Percentiles rank a stretch among this genome's conserved stretches.
Conservation (phyloP, 2,329 filamentous ascomycete species). For the Colletotrichum sp. region DNA sequence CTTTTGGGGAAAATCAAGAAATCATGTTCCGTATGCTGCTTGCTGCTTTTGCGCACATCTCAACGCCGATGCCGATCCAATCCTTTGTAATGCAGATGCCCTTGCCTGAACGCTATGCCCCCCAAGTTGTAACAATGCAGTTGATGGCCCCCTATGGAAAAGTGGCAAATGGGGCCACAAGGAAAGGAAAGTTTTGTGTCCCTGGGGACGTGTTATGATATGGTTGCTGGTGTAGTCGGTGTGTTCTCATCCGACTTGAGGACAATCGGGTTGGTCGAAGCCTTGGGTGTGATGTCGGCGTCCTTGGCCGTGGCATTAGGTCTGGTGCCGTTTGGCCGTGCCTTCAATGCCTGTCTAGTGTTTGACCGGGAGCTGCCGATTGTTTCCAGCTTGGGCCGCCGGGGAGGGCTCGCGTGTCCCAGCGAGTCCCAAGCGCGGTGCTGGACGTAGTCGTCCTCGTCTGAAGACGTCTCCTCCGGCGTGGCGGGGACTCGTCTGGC, state of each 20-base stretch:
- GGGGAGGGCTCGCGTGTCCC: conserved; percentile 35
- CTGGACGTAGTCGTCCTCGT: conserved; percentile 27
- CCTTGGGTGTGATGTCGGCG: conserved; percentile 16
- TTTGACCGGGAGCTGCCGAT: conserved; percentile 46
- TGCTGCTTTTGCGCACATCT: conserved; percentile 9
- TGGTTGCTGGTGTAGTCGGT: background rate
- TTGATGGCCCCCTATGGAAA: background rate
- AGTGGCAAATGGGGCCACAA: background rate
- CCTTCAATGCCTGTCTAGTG: conserved; percentile 31
- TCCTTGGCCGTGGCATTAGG: background rate
- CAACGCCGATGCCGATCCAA: conserved; percentile 7
- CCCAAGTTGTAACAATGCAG: conserved; percentile 8
- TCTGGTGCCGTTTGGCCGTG: conserved; percentile 16
- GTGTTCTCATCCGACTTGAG: conserved; percentile 8
- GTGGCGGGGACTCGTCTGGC: conserved; percentile 20
- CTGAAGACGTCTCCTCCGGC: conserved; percentile 31
- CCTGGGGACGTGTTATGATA: background rate
- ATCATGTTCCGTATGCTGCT: conserved; percentile 7
- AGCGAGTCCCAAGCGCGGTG: conserved; percentile 23
- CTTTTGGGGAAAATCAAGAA: background rate
- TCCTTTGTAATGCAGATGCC: conserved; percentile 11
- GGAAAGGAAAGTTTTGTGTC: background rate
- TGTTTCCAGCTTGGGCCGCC: conserved; percentile 50
- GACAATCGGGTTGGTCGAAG: conserved; percentile 11
- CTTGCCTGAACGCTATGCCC: conserved; percentile 16